Percentiles rank a stretch among this genome's conserved stretches.
Conservation (phyloP, 2,329 filamentous ascomycete genomes). For the Pseudocercospora ulei region DNA sequence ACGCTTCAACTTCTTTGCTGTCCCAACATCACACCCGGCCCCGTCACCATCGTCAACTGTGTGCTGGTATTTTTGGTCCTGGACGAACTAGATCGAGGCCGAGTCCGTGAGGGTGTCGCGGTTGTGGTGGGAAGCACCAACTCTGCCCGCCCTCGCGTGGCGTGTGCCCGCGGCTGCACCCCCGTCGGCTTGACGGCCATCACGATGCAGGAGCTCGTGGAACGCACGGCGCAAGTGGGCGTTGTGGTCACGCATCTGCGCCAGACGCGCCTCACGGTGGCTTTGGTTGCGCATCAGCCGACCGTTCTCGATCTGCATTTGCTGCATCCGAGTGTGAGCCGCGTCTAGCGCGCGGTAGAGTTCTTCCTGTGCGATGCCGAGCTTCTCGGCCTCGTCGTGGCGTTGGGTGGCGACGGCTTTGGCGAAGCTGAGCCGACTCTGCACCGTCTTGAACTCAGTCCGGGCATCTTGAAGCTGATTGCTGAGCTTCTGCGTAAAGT, state of each 20-base stretch:
- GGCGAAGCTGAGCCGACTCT: constrained; percentile 9
- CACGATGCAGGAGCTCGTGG: constrained; percentile 6
- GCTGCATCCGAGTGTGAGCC: not conserved
- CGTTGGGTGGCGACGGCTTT: constrained; percentile 4
- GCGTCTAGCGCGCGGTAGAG: constrained; percentile 3
- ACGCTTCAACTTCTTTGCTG: not conserved
- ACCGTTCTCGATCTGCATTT: constrained; percentile 2
- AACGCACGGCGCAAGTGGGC: constrained; percentile 9
- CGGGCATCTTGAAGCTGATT: constrained; percentile 6
- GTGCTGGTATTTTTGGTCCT: no score
- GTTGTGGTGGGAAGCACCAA: no score
- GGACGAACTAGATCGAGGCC: no score
- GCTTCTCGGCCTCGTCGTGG: constrained; percentile 6
- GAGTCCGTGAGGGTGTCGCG: no score
- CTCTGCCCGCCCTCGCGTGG: no score
- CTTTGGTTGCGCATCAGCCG: constrained; percentile 1
- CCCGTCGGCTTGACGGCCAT: no score
- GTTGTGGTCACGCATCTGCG: constrained; percentile 4
- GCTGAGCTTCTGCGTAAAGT: constrained; percentile 1
- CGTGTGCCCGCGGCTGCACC: no score
- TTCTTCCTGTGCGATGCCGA: not conserved
- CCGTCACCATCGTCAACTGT: no score
- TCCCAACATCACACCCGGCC: no score
- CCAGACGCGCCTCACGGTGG: not conserved
- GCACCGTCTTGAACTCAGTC: constrained; percentile 3